Conservation (phyloP, 495 filamentous ascomycete species). For the Aspergillus mulundensis region DNA sequence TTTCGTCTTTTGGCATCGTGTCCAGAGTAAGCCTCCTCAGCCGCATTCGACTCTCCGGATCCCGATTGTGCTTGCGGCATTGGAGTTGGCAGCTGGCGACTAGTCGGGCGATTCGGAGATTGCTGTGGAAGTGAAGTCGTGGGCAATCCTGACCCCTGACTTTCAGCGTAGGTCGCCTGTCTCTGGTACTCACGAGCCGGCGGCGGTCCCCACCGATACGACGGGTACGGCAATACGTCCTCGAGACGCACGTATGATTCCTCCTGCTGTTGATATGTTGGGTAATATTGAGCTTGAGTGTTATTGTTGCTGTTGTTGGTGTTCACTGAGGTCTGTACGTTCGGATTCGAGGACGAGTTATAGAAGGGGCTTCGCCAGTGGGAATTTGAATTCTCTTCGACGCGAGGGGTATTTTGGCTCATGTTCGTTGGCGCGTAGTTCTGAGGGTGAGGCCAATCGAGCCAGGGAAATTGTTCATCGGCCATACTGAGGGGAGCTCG, state of each 20-base stretch:
- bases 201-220: conserved; percentile 3
- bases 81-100: conserved; percentile 1
- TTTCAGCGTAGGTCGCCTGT: neutral
- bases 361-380: conserved; percentile 6
- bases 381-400: neutral
- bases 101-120: neutral
- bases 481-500: conserved; percentile 3
- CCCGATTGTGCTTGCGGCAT: neutral
- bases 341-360: neutral
- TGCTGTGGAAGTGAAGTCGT: conserved; percentile 1
- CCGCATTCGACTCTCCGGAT: neutral
- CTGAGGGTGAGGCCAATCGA: conserved; percentile 3
- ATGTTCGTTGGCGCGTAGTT: neutral
- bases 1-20: conserved; percentile 7
- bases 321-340: neutral
- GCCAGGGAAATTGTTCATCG: conserved; percentile 3
- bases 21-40: neutral
- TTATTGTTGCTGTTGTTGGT: neutral
- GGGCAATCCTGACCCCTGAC: neutral
- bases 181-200: neutral
- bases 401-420: neutral
- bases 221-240: conserved; percentile 5
- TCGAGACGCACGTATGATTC: conserved; percentile 7
- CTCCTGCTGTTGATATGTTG: neutral
- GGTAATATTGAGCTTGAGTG: conserved; percentile 3